Conservation (phyloP, 2,329 filamentous ascomycete species). For the Trematosphaeria pertusa region DNA sequence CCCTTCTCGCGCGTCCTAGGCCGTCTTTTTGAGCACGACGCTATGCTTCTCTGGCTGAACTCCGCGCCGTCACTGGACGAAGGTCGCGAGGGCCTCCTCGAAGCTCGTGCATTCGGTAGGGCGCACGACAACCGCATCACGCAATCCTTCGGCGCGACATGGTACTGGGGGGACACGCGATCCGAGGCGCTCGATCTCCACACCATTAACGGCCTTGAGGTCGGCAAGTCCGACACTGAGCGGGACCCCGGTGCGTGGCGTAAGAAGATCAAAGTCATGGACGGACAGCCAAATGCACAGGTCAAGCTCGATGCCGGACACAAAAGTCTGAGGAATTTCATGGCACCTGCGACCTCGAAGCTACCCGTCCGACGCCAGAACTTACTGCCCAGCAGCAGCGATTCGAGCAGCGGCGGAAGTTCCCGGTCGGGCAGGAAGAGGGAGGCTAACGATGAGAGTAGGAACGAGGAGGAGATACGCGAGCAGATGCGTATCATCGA, state of each 20-base stretch:
- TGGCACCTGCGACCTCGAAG: conserved; percentile 19
- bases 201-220: conserved; percentile 61
- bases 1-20: conserved; percentile 62
- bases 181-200: conserved; percentile 63
- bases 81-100: conserved; percentile 56
- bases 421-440: conserved; percentile 11
- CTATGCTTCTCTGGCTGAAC: conserved; percentile 55
- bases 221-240: conserved; percentile 54
- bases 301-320: neutral
- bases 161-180: conserved; percentile 66
- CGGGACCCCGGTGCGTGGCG: conserved; percentile 57
- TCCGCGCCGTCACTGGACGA: conserved; percentile 40
- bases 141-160: conserved; percentile 47
- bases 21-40: conserved; percentile 60
- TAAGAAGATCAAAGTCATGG: conserved; percentile 53
- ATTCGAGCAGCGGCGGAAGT: neutral
- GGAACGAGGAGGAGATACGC: conserved; percentile 22
- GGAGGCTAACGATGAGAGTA: conserved; percentile 16
- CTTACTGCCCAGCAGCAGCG: neutral
- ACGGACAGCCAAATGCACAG: conserved; percentile 32
- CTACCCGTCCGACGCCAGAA: conserved; percentile 6
- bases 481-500: conserved; percentile 15
- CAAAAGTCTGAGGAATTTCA: conserved; percentile 20
- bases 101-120: conserved; percentile 56
- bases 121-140: conserved; percentile 58